These are phyloP conservation scores for Talaromyces nanjingensis DNA, from an alignment of 495 filamentous ascomycete species.

Conservation along the genomic window DNA sequence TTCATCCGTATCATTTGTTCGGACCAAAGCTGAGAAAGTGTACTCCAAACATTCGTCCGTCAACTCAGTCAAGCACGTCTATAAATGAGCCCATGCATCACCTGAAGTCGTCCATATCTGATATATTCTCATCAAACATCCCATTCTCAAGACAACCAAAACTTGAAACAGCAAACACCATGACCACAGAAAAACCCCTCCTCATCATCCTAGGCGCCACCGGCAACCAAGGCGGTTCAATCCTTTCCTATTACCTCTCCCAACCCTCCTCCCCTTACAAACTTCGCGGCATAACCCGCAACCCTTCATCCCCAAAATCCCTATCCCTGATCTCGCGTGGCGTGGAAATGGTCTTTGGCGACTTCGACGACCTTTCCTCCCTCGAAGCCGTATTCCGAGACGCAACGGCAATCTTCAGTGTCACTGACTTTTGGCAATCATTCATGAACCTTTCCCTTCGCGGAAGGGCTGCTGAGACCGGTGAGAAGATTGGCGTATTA, in stretches of 20 bases:
- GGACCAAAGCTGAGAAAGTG: neutral
- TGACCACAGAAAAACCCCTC: slow-evolving; percentile 7
- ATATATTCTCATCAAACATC: neutral
- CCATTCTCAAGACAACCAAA: neutral
- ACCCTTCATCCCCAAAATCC: slow-evolving; percentile 24
- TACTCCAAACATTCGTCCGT: neutral
- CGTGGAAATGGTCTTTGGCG: slow-evolving; percentile 39
- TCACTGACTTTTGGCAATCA: slow-evolving; percentile 39
- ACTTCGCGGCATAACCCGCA: slow-evolving; percentile 30
- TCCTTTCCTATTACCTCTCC: slow-evolving; percentile 24
- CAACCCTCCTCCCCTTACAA: slow-evolving; percentile 18
- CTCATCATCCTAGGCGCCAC: slow-evolving; percentile 18
- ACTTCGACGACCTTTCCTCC: slow-evolving; percentile 32
- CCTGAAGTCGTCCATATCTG: neutral
- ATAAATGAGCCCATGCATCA: neutral
- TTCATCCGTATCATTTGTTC: neutral
- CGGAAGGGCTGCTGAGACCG: slow-evolving; percentile 12
- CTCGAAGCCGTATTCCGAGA: slow-evolving; percentile 39
- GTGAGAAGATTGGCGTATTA: slow-evolving; percentile 24
- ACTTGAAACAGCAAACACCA: slow-evolving; percentile 9
- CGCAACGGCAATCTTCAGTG: slow-evolving; percentile 38
- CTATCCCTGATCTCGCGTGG: slow-evolving; percentile 29
- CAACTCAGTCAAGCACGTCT: neutral
- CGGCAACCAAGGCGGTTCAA: slow-evolving; percentile 35
- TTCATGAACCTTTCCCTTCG: slow-evolving; percentile 16